A percentile compares a stretch with the other conserved stretches of the same genome.
phyloP scores from a whole-genome alignment of 75 land plant species.

The Pinus albicaulis region DNA sequence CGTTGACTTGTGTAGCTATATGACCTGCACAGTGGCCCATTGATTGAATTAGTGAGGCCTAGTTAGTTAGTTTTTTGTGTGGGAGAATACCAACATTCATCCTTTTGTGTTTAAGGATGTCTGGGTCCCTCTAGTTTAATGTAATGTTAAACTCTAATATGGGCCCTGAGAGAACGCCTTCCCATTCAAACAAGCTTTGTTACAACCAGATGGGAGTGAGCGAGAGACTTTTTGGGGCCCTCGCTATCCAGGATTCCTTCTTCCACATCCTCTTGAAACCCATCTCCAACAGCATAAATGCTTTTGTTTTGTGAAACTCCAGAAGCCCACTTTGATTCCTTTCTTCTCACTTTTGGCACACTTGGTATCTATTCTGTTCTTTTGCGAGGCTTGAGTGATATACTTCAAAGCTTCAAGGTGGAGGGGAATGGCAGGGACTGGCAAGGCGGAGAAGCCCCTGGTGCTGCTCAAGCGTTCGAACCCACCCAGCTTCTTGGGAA shows the following conservation, averaged over 20 bases:
- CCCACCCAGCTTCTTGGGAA: conserved; percentile 4
- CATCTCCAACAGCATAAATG: neutral
- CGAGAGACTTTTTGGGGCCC: neutral
- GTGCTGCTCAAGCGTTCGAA: conserved; percentile 6
- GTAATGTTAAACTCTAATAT: neutral
- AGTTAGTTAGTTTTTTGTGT: too few relatives aligned
- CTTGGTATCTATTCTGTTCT: neutral
- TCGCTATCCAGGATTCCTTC: conserved; percentile 1
- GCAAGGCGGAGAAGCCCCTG: conserved; percentile 3
- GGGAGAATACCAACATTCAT: too few relatives aligned
- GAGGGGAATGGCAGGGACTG: conserved; percentile 1
- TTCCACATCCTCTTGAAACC: neutral
- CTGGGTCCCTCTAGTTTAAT: neutral
- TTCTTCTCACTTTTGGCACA: neutral
- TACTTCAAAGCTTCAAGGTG: neutral
- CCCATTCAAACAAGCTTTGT: neutral
- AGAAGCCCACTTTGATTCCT: neutral
- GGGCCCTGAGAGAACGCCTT: neutral
- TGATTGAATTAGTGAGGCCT: too few relatives aligned
- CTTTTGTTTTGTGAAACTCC: too few relatives aligned
- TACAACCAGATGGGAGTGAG: neutral
- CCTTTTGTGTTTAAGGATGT: too few relatives aligned
- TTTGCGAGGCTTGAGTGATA: neutral
- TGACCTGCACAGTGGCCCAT: too few relatives aligned
- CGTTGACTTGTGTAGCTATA: too few relatives aligned